Conservation (phyloP, 305 asterid genomes). For the Salvia sclarea region DNA sequence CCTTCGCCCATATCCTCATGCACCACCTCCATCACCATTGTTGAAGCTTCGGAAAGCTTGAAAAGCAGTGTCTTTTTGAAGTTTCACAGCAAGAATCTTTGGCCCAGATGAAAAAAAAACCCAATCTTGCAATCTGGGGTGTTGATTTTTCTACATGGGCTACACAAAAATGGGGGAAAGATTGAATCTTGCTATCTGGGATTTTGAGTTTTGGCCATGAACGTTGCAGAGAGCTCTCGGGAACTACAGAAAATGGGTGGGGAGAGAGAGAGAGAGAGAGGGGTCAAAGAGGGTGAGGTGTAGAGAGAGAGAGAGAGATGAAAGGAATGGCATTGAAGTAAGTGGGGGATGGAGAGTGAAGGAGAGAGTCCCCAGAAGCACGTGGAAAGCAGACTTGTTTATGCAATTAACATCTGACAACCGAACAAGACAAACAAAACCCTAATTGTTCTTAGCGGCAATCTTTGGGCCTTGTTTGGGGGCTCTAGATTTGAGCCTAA, state of each 20-base stretch:
- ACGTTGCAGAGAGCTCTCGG: conserved; percentile 9
- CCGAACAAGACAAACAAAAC: conserved; percentile 47
- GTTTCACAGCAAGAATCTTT: background rate
- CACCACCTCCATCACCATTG: conserved; percentile 88
- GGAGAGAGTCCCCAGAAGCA: conserved; percentile 69
- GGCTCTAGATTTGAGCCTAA: background rate
- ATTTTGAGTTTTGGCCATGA: conserved; percentile 6
- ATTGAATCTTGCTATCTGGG: conserved; percentile 13
- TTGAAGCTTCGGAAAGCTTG: background rate
- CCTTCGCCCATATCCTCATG: conserved; percentile 85
- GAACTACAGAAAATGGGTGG: conserved; percentile 25
- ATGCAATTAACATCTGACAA: conserved; percentile 34
- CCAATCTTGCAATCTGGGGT: conserved; percentile 5
- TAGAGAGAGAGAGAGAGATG: conserved; percentile 23
- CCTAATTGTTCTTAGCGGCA: conserved; percentile 39
- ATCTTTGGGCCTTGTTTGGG: conserved; percentile 32
- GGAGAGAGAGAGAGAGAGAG: conserved; percentile 23
- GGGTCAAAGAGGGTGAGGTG: conserved; percentile 42
- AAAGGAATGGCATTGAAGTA: conserved; percentile 60
- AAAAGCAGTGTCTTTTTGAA: background rate
- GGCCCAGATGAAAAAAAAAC: background rate
- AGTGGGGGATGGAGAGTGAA: conserved; percentile 48
- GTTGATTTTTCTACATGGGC: no score
- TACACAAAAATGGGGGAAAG: no score
- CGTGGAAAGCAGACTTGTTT: conserved; percentile 66